Conservation (phyloP, 768 basidiomycete genomes). For the Tricholoma bakamatsutake region DNA sequence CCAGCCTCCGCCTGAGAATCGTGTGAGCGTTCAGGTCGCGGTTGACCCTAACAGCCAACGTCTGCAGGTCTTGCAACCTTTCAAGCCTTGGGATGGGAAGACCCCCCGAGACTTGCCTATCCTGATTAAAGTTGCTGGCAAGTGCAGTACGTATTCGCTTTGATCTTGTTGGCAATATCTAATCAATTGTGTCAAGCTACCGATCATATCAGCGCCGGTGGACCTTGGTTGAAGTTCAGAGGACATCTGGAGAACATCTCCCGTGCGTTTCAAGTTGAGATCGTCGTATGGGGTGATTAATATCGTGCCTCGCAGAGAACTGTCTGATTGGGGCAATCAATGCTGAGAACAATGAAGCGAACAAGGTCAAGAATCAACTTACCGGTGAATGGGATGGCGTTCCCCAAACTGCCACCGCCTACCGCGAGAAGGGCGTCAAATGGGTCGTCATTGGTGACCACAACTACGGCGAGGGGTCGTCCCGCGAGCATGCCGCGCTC, state of each 20-base stretch:
- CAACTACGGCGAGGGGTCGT: constrained; percentile 98
- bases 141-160: constrained; percentile 74
- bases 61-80: constrained; percentile 86
- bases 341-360: constrained; percentile 90
- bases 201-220: constrained; percentile 95
- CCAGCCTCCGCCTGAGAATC: constrained; percentile 88
- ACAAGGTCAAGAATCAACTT: constrained; percentile 88
- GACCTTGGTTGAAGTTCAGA: constrained; percentile 99
- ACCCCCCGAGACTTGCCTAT: constrained; percentile 84
- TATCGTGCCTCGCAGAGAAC: constrained; percentile 55
- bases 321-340: constrained; percentile 98
- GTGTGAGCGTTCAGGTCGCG: constrained; percentile 77
- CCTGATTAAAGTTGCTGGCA: constrained; percentile 97
- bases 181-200: constrained; percentile 43
- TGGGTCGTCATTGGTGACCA: constrained; percentile 97
- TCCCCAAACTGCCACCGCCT: constrained; percentile 79
- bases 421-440: constrained; percentile 85
- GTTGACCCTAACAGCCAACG: constrained; percentile 82
- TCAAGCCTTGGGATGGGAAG: constrained; percentile 92
- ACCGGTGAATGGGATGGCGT: constrained; percentile 85
- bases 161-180: constrained; percentile 3
- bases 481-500: constrained; percentile 95
- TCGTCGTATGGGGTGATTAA: not conserved
- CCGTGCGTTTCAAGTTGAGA: constrained; percentile 40
- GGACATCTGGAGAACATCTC: constrained; percentile 99